Base-by-base conservation (phyloP, 2,329 filamentous ascomycete genomes). In the Beauveria asiatica region DNA sequence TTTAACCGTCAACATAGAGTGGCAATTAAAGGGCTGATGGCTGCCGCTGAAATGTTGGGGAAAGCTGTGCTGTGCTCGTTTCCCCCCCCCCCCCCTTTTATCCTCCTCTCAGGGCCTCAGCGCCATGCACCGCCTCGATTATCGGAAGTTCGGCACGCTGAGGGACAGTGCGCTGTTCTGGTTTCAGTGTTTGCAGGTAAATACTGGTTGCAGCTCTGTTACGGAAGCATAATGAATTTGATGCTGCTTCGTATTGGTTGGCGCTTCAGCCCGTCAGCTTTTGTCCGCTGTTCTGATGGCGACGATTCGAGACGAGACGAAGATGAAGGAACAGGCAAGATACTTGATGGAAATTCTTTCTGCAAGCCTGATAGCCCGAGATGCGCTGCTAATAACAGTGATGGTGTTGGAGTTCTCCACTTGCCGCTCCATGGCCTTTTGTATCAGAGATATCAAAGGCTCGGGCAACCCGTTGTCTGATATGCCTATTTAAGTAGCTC, bases 51-150 rank as follows among this genome's bases (percentile, higher is more conserved):
- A 30, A 55, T 45, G 23, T 45, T 33, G 41, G 8, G 37, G 52
- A 33, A 41, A 33, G 25, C 25, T 23, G 19, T 44, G 51, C 39
- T 53, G 37, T 19, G 50, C 33, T 53, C 33, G 6, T 53, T 42
- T 27, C 11, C 33, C 33, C 21, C 21, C 21, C 21, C 21, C 23
- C 23, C 23, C 23, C 33, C 33, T 13, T 16, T 13, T 13, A 6
- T 16, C 11, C 33, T 13, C 11, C 13, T 13, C 33, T 16, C 33
- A 37, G 33, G 33, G 13, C 33, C 30, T 21, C 19, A 10, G 19
- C 49, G 45, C 3, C 21, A n/a, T 58, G 48, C 56, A 59, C 56
- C n/a, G 48, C 56, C 56, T 37, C 37, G 16, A 30, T 51, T 49
- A 23, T 45, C 56, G 56, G 46, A 52, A 51, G 21, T 13, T n/a